Base-by-base conservation (phyloP, 2,329 filamentous ascomycete species). In the Thelonectria blattea region DNA sequence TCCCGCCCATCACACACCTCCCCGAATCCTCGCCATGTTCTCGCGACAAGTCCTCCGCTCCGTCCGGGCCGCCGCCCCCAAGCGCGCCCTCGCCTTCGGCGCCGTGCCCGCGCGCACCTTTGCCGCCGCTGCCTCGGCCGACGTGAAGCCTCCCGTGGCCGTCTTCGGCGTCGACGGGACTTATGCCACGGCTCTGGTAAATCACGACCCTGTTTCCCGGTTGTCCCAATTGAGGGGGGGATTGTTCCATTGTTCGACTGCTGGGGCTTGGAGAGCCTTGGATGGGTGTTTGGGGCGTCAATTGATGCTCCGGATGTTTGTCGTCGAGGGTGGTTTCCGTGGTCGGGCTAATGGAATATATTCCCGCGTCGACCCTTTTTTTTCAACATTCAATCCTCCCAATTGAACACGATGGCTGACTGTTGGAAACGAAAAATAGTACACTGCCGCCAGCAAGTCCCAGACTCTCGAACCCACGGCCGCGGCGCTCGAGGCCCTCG, bases 181-280 rank as follows among this genome's bases (percentile, higher is more conserved):
- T 78, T 99, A 99, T 83, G 95, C 95, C 78, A 93, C 90, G 83
- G 95, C 95, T 83, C 86, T 99, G 89, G 95, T 99, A 94, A 79
- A 27, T 63, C 55, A n/a, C n/a, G n/a, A n/a, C n/a, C n/a, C n/a
- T n/a, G n/a, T n/a, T n/a, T n/a, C n/a, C n/a, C n/a, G n/a, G n/a
- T n/a, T n/a, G n/a, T n/a, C n/a, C n/a, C n/a, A n/a, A n/a, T n/a
- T n/a, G n/a, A n/a, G n/a, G n/a, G n/a, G n/a, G n/a, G n/a, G n/a
- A n/a, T 49, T 61, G 47, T 52, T 55, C 43, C 41, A 24, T 24
- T 43, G 50, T 60, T 48, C 57, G 37, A 30, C 52, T 24, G 22
- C 24, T 37, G 24, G 24, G 24, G 34, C 54, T 30, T 22, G 49
- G 41, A 37, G 39, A 41, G 47, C 18, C 51, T 45, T 11, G 17